Base-by-base conservation (phyloP, 83 land plant species). In the Thuja plicata region DNA sequence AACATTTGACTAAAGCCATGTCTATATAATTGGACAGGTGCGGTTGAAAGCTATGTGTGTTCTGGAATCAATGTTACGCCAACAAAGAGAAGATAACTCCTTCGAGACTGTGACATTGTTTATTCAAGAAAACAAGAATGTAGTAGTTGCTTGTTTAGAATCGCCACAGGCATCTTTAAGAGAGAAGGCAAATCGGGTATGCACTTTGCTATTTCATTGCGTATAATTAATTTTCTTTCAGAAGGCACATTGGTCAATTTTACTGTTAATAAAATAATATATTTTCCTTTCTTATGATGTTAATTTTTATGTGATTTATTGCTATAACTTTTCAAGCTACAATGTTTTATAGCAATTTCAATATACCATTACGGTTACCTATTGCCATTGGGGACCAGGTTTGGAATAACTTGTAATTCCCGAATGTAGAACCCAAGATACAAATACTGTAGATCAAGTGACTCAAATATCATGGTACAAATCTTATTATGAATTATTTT, bases 31-130 rank as follows among this genome's bases (percentile, higher is more conserved):
- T 74, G 78, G 5, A 38, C 93, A 95, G 97, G 93, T 95, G 21
- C 93, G 97, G 37, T 89, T 95, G 93, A 95, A 95, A 92, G 95
- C 96, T 60, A 34, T 93, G 38, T 95, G 96, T 88, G 92, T 95
- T 27, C 93, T 95, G 89, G 97, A 95, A 88, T 87, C 96, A 89
- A 89, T 95, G 46, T 86, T 95, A 87, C 89, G 97, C 89, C 92
- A 90, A 74, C 78, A 74, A 89, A 94, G 90, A 79, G 96, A 94
- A 85, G 93, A 94, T 57, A 91, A 87, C 24, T 89, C 66, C 78
- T 93, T 92, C 90, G 87, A 84, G 43, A 52, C 85, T 60, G 88
- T 95, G 27, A 89, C 88, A 71, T 88, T 93, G 50, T 95, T 91
- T 89, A 94, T 94, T 48, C 88, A 87, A 73, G 94, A 94, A 82